Percentiles rank a stretch among this genome's conserved stretches.
Conservation (phyloP, 345 rosid species). For the Citropsis articulata region DNA sequence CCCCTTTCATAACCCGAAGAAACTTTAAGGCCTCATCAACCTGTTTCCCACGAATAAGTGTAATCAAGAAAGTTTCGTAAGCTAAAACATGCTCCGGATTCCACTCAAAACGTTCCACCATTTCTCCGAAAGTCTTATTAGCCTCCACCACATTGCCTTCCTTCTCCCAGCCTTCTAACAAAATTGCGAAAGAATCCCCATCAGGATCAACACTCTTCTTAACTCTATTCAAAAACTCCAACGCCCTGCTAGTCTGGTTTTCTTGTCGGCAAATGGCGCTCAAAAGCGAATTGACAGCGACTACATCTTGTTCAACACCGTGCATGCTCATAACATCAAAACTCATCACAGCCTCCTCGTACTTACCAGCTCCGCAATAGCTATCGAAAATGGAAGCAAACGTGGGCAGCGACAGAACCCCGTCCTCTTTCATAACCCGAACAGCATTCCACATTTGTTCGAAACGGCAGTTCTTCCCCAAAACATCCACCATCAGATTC, state of each 20-base stretch:
- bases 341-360: constrained; percentile 43
- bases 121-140: constrained; percentile 48
- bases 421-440: constrained; percentile 48
- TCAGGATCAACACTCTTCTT: constrained; percentile 39
- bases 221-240: constrained; percentile 39
- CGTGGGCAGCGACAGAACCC: constrained; percentile 24
- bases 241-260: constrained; percentile 31
- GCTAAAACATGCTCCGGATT: constrained; percentile 22
- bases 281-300: constrained; percentile 48
- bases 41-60: constrained; percentile 30
- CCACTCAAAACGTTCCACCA: constrained; percentile 47
- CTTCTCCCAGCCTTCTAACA: constrained; percentile 65
- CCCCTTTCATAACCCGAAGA: constrained; percentile 42
- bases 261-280: constrained; percentile 44
- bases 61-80: constrained; percentile 40
- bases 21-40: constrained; percentile 41
- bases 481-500: constrained; percentile 60
- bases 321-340: constrained; percentile 56
- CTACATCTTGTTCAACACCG: constrained; percentile 41
- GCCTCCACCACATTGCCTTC: constrained; percentile 49
- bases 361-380: constrained; percentile 37
- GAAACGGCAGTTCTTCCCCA: constrained; percentile 46
- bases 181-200: constrained; percentile 46
- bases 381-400: constrained; percentile 43
- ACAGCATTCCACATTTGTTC: constrained; percentile 64